These are phyloP conservation scores for Thalassiosira exigua DNA, from an alignment of 352 stramenopile species.

Conservation along the genomic window DNA sequence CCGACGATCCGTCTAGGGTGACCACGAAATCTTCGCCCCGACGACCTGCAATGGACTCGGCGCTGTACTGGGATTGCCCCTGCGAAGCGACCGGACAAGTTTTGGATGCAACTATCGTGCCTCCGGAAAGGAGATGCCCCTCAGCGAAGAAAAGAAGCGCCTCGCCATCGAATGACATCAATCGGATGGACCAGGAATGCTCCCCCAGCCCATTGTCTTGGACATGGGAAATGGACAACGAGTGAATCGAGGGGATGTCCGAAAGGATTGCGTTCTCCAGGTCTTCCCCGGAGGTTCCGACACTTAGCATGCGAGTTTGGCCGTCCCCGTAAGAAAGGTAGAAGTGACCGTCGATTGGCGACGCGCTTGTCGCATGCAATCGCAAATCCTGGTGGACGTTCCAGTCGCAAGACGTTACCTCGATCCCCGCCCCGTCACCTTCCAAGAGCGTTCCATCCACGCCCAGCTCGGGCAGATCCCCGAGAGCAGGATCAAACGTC, in stretches of 20 bases:
- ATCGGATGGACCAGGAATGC: slow-evolving; percentile 87
- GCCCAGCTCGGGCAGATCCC: slow-evolving; percentile 76
- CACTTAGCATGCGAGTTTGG: slow-evolving; percentile 85
- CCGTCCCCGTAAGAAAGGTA: slow-evolving; percentile 86
- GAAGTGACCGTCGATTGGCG: slow-evolving; percentile 87
- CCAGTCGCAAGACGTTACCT: slow-evolving; percentile 89
- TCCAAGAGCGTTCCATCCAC: slow-evolving; percentile 81
- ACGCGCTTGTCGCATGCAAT: slow-evolving; percentile 21
- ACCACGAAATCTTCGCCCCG: slow-evolving; percentile 72
- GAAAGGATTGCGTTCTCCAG: slow-evolving; percentile 83
- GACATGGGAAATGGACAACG: slow-evolving; percentile 81
- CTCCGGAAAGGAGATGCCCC: slow-evolving; percentile 64
- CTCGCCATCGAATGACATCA: slow-evolving; percentile 88
- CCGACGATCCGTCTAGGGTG: slow-evolving; percentile 52
- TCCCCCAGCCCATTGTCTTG: slow-evolving; percentile 69
- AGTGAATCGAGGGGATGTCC: slow-evolving; percentile 85
- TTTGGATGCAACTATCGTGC: slow-evolving; percentile 27
- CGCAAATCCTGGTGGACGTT: slow-evolving; percentile 85
- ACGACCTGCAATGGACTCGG: slow-evolving; percentile 52
- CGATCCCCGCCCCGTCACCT: slow-evolving; percentile 52
- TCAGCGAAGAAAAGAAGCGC: slow-evolving; percentile 74
- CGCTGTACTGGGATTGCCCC: slow-evolving; percentile 31
- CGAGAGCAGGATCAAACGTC: slow-evolving; percentile 90
- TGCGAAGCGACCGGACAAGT: slow-evolving; percentile 50
- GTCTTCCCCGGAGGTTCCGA: slow-evolving; percentile 73